Evolutionary conservation across 2,329 filamentous ascomycete species (phyloP), one percentile per base, ranked within the genome.

Genomic region (Ploettnerulaceae sp.): DNA sequence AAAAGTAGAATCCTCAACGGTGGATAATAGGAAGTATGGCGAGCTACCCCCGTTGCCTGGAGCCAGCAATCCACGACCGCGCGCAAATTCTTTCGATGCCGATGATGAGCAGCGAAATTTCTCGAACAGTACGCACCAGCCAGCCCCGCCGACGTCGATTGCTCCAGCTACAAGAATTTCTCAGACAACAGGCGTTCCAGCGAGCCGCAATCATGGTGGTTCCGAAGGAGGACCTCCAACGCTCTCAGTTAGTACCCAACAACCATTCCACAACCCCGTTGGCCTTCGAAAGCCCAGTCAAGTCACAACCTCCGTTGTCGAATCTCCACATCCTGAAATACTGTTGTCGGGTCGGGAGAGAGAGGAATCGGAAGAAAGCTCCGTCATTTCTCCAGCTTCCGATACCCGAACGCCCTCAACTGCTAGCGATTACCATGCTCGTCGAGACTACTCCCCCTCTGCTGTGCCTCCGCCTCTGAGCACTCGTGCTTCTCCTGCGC

Each of bases 41-140:
- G 57, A 60, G 8, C 47, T 65, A 12, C 61, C 61, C 21, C 35
- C 55, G n/a, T 34, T 58, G 15, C 58, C 57, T 8, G 48, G 43
- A 36, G 49, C 54, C 24, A 53, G 33, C 21, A 47, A 49, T 31
- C 21, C 47, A 17, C 50, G 56, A 37, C 48, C 44, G 18, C 55
- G 64, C 52, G 34, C 60, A 47, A 71, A 74, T 53, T 79, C 76
- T 18, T 80, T 79, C 54, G 75, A 77, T 52, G 64, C 65, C 1
- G 74, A 73, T 46, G 74, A 78, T 45, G 76, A 79, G 58, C 64
- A 67, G 48, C 64, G 74, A 8, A 67, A 70, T 34, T 78, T 78
- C 58, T 74, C 70, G 14, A 62, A 57, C 42, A 53, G 51, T 21
- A 53, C 55, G 1, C 38, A 29, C 26, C 53, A 56, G 37, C 54